A percentile compares a stretch with the other conserved stretches of the same genome.
phyloP scores from a whole-genome alignment of 768 basidiomycete genomes.

The Wakefieldia striispora region DNA sequence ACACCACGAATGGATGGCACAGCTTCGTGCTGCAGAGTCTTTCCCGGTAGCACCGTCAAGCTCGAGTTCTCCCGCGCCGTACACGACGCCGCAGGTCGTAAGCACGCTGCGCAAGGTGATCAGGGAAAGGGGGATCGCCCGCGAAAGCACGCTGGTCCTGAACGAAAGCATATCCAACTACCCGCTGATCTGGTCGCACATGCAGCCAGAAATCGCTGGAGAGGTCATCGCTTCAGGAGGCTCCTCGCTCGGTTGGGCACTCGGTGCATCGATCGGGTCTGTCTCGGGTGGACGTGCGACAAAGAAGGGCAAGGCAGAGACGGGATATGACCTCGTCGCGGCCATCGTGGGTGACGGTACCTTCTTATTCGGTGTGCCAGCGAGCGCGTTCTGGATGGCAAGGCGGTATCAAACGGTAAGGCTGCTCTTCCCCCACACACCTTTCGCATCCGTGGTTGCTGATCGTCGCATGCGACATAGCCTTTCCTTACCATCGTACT shows the following conservation, averaged over 20 bases:
- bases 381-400: conserved; percentile 72
- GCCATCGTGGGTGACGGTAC: conserved; percentile 69
- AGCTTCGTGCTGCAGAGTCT: conserved; percentile 33
- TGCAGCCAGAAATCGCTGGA: conserved; percentile 51
- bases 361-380: conserved; percentile 65
- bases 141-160: conserved; percentile 44
- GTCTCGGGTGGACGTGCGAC: conserved; percentile 40
- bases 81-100: conserved; percentile 49
- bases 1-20: conserved; percentile 27
- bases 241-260: conserved; percentile 65
- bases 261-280: conserved; percentile 64
- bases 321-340: conserved; percentile 51
- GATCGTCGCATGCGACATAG: conserved; percentile 29
- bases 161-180: conserved; percentile 67
- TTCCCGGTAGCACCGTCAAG: conserved; percentile 21
- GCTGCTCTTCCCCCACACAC: too few relatives aligned
- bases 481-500: conserved; percentile 70
- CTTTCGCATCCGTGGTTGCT: neutral
- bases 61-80: conserved; percentile 4
- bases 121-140: conserved; percentile 32
- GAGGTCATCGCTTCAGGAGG: conserved; percentile 57
- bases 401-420: conserved; percentile 62
- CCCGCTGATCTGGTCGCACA: conserved; percentile 53
- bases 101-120: conserved; percentile 45
- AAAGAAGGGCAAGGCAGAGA: conserved; percentile 17